Evolutionary conservation across 148 eudicot genomes (phyloP).

Genomic region (Rhododendron ovatum): DNA sequence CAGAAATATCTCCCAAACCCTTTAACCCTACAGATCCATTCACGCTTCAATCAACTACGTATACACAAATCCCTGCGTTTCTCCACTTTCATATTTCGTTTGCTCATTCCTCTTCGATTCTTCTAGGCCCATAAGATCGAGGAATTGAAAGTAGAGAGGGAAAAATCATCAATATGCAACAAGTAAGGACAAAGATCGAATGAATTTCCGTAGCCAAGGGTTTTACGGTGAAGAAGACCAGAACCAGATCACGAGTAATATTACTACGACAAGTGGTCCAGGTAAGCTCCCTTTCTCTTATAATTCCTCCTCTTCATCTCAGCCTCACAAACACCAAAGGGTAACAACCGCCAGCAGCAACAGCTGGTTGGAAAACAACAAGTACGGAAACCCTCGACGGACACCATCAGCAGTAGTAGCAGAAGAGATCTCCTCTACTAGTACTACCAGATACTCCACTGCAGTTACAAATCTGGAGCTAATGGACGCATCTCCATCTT

Average conservation of each 20-base stretch:
- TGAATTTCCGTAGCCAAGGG: slow-evolving; percentile 22
- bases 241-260: neutral
- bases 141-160: neutral
- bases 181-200: neutral
- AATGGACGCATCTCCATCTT: slow-evolving; percentile 1
- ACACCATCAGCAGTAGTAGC: neutral
- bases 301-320: slow-evolving; percentile 13
- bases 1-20: neutral
- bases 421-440: neutral
- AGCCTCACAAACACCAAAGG: slow-evolving; percentile 1
- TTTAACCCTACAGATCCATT: neutral
- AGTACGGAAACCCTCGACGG: neutral
- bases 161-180: neutral
- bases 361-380: neutral
- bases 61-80: neutral
- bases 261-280: neutral
- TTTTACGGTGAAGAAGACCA: slow-evolving; percentile 14
- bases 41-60: neutral
- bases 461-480: neutral
- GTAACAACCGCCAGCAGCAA: neutral
- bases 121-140: neutral
- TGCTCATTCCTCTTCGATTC: neutral
- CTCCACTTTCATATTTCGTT: neutral
- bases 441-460: neutral
- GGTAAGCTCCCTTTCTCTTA: slow-evolving; percentile 9